A percentile compares a stretch with the other conserved stretches of the same genome.
Conservation (phyloP, 2,329 filamentous ascomycete species). For the Alternaria alternata region DNA sequence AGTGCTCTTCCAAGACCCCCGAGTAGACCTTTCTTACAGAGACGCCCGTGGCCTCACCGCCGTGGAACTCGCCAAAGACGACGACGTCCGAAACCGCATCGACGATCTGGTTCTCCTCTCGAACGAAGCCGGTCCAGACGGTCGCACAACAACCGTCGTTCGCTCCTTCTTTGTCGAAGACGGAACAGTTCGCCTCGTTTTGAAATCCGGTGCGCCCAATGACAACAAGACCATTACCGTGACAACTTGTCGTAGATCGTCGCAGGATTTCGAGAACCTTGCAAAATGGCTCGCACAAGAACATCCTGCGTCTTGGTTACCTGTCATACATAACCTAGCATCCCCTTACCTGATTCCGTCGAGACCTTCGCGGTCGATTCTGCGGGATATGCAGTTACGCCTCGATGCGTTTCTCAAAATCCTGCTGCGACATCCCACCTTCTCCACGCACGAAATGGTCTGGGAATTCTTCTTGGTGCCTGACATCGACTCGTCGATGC, state of each 20-base stretch:
- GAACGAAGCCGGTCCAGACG: slow-evolving; percentile 69
- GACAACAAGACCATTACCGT: slow-evolving; percentile 85
- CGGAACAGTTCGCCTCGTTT: slow-evolving; percentile 86
- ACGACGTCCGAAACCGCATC: slow-evolving; percentile 95
- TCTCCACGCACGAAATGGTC: slow-evolving; percentile 93
- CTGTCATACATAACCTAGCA: slow-evolving; percentile 76
- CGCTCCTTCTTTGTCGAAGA: slow-evolving; percentile 98
- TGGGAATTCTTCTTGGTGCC: slow-evolving; percentile 99
- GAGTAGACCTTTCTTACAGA: slow-evolving; percentile 84
- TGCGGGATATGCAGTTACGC: slow-evolving; percentile 86
- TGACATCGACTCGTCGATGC: slow-evolving; percentile 88
- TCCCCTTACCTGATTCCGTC: slow-evolving; percentile 94
- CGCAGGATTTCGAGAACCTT: slow-evolving; percentile 90
- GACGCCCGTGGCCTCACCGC: slow-evolving; percentile 90
- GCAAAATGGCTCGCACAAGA: slow-evolving; percentile 84
- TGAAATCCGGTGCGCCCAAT: slow-evolving; percentile 93
- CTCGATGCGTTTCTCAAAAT: slow-evolving; percentile 90
- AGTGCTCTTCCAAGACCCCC: slow-evolving; percentile 82
- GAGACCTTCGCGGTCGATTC: slow-evolving; percentile 83
- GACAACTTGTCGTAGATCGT: slow-evolving; percentile 88
- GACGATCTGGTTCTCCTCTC: slow-evolving; percentile 91
- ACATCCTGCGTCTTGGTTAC: slow-evolving; percentile 95
- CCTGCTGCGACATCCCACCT: slow-evolving; percentile 87
- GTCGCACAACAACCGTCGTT: slow-evolving; percentile 89
- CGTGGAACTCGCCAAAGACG: slow-evolving; percentile 95